Evolutionary conservation across 1,284 basidiomycete species (phyloP).

Genomic region (Volvariella volvacea): DNA sequence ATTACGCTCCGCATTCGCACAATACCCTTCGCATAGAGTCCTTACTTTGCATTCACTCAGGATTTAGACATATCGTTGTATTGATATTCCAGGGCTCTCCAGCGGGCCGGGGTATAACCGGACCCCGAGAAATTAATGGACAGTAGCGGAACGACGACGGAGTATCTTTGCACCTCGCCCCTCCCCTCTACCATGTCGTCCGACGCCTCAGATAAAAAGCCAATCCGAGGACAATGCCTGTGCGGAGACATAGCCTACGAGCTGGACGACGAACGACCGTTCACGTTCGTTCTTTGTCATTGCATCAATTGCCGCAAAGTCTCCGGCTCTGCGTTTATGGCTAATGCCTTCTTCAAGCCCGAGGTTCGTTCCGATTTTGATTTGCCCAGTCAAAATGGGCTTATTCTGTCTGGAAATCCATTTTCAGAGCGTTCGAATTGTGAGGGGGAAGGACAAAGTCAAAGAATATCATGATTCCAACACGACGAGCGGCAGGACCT

Average conservation of each 20-base stretch:
- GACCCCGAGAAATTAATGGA: no score
- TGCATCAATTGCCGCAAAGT: slow-evolving; percentile 32
- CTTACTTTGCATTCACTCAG: no score
- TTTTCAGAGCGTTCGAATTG: slow-evolving; percentile 11
- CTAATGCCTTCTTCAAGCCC: slow-evolving; percentile 25
- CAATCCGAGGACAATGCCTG: slow-evolving; percentile 22
- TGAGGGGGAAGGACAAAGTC: slow-evolving; percentile 20
- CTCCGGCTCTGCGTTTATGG: slow-evolving; percentile 29
- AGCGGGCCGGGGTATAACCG: no score
- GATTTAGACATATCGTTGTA: no score
- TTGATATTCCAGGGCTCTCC: no score
- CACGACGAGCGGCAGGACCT: slow-evolving; percentile 21
- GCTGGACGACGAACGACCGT: slow-evolving; percentile 23
- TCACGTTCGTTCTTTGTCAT: slow-evolving; percentile 28
- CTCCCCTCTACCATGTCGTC: no score
- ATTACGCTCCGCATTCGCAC: no score
- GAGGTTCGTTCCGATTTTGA: slow-evolving; percentile 17
- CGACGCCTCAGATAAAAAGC: no score
- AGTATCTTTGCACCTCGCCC: no score
- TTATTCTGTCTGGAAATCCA: neutral
- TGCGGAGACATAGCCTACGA: slow-evolving; percentile 26
- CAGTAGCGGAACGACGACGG: no score
- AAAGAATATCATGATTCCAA: slow-evolving; percentile 21
- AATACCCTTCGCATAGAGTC: no score
- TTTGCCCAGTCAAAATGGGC: no score